A percentile compares a stretch with the other conserved stretches of the same genome.
Conservation (phyloP, 2,329 filamentous ascomycete species). For the Phaeosphaeriaceae sp. region DNA sequence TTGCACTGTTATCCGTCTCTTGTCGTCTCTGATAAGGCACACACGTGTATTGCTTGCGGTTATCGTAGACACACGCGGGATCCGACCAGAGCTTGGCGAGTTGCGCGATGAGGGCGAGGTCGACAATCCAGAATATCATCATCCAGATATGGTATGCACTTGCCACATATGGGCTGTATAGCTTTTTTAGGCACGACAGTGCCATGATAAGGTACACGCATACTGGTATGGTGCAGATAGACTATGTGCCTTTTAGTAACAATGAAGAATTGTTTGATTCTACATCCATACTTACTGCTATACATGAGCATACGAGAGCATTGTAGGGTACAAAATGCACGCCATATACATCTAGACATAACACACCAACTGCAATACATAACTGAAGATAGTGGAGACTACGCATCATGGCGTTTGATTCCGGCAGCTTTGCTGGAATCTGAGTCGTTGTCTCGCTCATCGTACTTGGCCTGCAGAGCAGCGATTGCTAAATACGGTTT, state of each 20-base stretch:
- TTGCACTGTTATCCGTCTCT: constrained; percentile 19
- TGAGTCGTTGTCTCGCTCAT: constrained; percentile 11
- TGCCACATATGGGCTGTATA: constrained; percentile 2
- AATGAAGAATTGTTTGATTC: no score
- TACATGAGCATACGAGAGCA: constrained; percentile 40
- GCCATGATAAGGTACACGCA: constrained; percentile 56
- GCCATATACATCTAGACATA: constrained; percentile 60
- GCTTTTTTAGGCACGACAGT: neutral
- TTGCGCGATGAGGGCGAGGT: constrained; percentile 34
- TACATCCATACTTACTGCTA: constrained; percentile 26
- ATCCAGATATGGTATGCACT: constrained; percentile 30
- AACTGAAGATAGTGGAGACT: constrained; percentile 27
- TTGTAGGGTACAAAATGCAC: constrained; percentile 52
- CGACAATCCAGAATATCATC: constrained; percentile 61
- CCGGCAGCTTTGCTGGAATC: neutral
- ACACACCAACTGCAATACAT: constrained; percentile 55
- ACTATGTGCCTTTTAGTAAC: constrained; percentile 14
- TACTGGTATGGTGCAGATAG: constrained; percentile 44
- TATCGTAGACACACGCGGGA: constrained; percentile 15
- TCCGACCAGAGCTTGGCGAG: constrained; percentile 30
- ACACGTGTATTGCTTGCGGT: constrained; percentile 19
- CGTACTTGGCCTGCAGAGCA: neutral
- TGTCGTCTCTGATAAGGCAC: constrained; percentile 14
- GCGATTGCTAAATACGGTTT: neutral
- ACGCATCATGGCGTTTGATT: neutral